Evolutionary conservation across 2,329 filamentous ascomycete species (phyloP), one percentile per base, ranked within the genome.

Genomic region (Bipolaris oryzae): DNA sequence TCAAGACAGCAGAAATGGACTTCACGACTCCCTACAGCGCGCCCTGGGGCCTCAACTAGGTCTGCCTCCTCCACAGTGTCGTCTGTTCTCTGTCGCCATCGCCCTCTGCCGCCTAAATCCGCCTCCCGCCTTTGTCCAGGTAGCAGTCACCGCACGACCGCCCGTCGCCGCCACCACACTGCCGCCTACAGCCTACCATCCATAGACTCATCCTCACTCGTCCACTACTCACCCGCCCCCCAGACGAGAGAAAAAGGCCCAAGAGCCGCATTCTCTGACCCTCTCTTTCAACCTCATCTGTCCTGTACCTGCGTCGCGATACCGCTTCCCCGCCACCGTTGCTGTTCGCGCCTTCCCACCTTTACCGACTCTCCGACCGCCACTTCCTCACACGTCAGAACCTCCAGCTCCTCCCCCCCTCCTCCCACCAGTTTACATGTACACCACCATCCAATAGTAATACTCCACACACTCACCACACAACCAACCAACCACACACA

Each of bases 1-100:
- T 62, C 66, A 67, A 65, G 60, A 67, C 63, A 70, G 66, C 60
- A 74, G 64, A 62, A 64, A 74, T 74, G 72, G 64, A 70, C 63
- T 66, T 68, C 63, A 70, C 69, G 58, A 74, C 68, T 64, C 62
- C 70, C 55, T 60, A 60, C 51, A 62, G 60, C 66, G 66, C 68
- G 69, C 67, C 67, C 67, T 64, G 58, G 61, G 68, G 69, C 70
- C 69, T 68, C 52, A 69, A 66, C 67, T 73, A 67, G 64, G 66
- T 61, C 55, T 56, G 52, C 58, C 57, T 55, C 58, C 45, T 39
- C 49, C 56, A 54, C 50, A 63, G 64, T 63, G 50, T 66, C 47
- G 50, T 50, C 63, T 60, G 53, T 58, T 57, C 47, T 53, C 62
- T 64, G 67, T 63, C 60, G 63, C 60, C 50, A 42, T 21, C 43